These are phyloP conservation scores for Aspergillus coremiiformis DNA, from an alignment of 495 filamentous ascomycete genomes.

Conservation along the genomic window DNA sequence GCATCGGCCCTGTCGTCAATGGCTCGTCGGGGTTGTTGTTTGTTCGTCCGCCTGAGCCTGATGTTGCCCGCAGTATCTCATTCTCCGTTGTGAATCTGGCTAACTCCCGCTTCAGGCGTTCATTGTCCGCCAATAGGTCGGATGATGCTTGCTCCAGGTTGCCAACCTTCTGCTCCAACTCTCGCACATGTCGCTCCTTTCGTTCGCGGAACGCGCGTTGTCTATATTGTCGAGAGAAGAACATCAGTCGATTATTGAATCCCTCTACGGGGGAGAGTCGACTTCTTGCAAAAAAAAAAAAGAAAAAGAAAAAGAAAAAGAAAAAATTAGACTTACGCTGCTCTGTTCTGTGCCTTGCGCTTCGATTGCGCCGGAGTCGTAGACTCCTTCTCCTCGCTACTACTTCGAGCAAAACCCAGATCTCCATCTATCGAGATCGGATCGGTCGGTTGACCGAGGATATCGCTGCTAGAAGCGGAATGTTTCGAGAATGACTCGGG, in stretches of 20 bases:
- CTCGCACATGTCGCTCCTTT: slow-evolving; percentile 88
- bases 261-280: background rate
- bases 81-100: slow-evolving; percentile 81
- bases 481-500: slow-evolving; percentile 37
- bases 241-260: background rate
- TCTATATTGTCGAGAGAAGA: slow-evolving; percentile 33
- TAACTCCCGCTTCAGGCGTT: slow-evolving; percentile 73
- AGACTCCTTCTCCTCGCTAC: slow-evolving; percentile 61
- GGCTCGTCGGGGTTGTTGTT: slow-evolving; percentile 21
- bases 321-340: slow-evolving; percentile 64
- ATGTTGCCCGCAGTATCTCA: slow-evolving; percentile 83
- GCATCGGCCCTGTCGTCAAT: slow-evolving; percentile 57
- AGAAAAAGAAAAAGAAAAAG: too few species aligned
- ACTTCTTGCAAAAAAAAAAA: too few species aligned
- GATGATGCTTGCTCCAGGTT: slow-evolving; percentile 55
- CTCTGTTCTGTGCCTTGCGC: slow-evolving; percentile 92
- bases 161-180: slow-evolving; percentile 80
- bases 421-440: slow-evolving; percentile 28
- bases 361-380: slow-evolving; percentile 73
- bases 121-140: slow-evolving; percentile 62
- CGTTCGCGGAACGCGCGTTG: slow-evolving; percentile 96
- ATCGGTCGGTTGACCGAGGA: slow-evolving; percentile 14
- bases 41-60: slow-evolving; percentile 22
- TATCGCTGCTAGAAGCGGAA: slow-evolving; percentile 30
- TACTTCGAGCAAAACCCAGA: slow-evolving; percentile 27